These are phyloP conservation scores for Termitomyces sp. DNA, from an alignment of 1,284 basidiomycete species.

Conservation along the genomic window DNA sequence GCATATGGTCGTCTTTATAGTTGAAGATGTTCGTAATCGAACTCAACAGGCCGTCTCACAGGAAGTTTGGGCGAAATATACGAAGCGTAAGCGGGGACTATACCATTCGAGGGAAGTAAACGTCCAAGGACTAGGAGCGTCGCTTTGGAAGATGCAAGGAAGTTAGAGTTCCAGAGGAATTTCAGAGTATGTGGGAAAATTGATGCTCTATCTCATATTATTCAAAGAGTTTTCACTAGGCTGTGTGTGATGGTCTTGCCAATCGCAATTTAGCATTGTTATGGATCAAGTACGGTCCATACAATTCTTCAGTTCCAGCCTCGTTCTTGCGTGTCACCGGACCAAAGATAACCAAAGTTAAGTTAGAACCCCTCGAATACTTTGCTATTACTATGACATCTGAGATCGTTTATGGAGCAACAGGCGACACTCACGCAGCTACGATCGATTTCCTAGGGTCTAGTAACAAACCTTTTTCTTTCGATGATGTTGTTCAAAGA, in stretches of 20 bases:
- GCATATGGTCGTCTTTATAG: conserved; percentile 17
- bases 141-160: neutral
- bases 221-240: neutral
- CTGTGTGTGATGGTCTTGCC: neutral
- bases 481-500: conserved; percentile 6
- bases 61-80: neutral
- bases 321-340: conserved; percentile 11
- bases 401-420: conserved; percentile 8
- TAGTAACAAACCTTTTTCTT: neutral
- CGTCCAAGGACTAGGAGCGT: neutral
- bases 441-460: conserved; percentile 3
- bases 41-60: neutral
- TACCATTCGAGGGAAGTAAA: neutral
- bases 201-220: too few species aligned
- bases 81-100: neutral
- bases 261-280: conserved; percentile 8
- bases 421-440: conserved; percentile 17
- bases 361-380: conserved; percentile 10
- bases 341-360: neutral
- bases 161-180: neutral
- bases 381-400: conserved; percentile 4
- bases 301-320: conserved; percentile 4
- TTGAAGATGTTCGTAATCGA: conserved; percentile 16
- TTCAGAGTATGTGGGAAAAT: neutral
- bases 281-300: conserved; percentile 8